These are phyloP conservation scores for Aureobasidium zeae DNA, from an alignment of 2,329 filamentous ascomycete genomes.

Conservation along the genomic window DNA sequence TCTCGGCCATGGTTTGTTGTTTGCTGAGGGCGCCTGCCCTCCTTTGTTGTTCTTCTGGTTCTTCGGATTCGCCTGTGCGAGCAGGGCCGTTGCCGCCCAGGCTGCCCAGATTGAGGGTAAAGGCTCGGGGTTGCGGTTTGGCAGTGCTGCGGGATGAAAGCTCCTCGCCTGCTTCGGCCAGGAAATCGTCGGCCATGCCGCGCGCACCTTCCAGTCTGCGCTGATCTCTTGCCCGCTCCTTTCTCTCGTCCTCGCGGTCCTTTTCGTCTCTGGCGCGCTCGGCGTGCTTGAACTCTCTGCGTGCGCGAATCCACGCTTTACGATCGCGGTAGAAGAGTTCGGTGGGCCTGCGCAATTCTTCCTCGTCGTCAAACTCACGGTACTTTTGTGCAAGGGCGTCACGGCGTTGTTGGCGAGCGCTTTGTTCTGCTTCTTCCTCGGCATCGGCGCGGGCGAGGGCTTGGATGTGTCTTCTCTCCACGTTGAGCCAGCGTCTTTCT, in stretches of 20 bases:
- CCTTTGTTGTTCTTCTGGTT: constrained; percentile 16
- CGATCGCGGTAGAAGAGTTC: constrained; percentile 89
- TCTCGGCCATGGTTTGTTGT: constrained; percentile 79
- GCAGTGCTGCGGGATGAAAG: constrained; percentile 44
- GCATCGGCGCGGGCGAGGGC: constrained; percentile 78
- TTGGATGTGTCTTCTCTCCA: constrained; percentile 72
- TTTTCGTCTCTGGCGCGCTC: constrained; percentile 72
- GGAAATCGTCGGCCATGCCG: constrained; percentile 82
- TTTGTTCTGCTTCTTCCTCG: constrained; percentile 66
- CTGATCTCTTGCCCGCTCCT: constrained; percentile 54
- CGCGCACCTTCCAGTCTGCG: constrained; percentile 65
- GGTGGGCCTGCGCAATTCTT: constrained; percentile 57
- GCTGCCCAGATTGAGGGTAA: constrained; percentile 18
- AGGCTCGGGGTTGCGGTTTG: constrained; percentile 10
- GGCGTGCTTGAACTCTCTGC: constrained; percentile 60
- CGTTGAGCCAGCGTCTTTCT: constrained; percentile 82
- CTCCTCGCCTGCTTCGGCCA: constrained; percentile 74
- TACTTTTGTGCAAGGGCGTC: constrained; percentile 64
- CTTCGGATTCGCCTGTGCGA: constrained; percentile 12
- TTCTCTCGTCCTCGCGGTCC: constrained; percentile 69
- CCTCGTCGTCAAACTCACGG: constrained; percentile 79
- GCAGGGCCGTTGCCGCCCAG: constrained; percentile 1
- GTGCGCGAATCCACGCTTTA: constrained; percentile 74
- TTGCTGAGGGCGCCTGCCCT: constrained; percentile 34
- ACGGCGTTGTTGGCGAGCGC: constrained; percentile 53